Percentiles rank a stretch among this genome's conserved stretches.
phyloP scores from a whole-genome alignment of 163 green algal genomes.

The Chlamydomonas reinhardtii region DNA sequence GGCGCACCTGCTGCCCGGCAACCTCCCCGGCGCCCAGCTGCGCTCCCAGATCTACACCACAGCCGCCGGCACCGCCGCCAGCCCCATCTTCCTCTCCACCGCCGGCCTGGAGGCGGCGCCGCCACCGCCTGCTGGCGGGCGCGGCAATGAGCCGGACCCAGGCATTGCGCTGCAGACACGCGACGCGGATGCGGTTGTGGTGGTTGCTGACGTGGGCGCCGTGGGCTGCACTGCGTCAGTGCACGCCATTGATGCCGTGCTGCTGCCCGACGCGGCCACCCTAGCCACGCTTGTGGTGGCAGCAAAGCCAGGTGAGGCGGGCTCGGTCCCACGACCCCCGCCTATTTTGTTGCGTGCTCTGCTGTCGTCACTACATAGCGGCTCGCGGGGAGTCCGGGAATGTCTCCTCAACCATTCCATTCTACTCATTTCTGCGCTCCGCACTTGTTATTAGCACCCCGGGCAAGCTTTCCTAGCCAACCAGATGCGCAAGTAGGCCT shows the following conservation, averaged over 20 bases:
- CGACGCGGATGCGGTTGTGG: slow-evolving; percentile 10
- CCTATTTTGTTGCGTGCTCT: too few species aligned
- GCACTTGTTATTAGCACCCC: too few species aligned
- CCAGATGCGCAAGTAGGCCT: too few species aligned
- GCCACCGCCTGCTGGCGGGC: not conserved
- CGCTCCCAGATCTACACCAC: slow-evolving; percentile 9
- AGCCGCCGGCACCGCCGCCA: not conserved
- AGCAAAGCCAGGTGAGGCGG: not conserved
- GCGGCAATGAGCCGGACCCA: too few species aligned
- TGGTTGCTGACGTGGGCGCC: not conserved
- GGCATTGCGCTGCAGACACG: slow-evolving; percentile 15
- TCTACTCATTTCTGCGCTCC: too few species aligned
- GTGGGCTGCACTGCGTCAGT: not conserved
- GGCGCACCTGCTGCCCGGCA: not conserved
- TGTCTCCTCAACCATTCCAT: too few species aligned
- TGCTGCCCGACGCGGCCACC: slow-evolving; percentile 2
- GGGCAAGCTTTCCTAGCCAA: too few species aligned
- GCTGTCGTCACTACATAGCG: too few species aligned
- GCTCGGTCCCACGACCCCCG: not conserved
- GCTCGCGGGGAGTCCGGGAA: too few species aligned
- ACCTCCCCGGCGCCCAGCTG: slow-evolving; percentile 6
- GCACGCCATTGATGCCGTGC: slow-evolving; percentile 1
- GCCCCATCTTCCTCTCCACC: not conserved
- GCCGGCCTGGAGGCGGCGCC: too few species aligned
- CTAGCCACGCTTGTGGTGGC: not conserved